Base-by-base conservation (phyloP, 2,329 filamentous ascomycete species). In the Aspergillus amoenus region DNA sequence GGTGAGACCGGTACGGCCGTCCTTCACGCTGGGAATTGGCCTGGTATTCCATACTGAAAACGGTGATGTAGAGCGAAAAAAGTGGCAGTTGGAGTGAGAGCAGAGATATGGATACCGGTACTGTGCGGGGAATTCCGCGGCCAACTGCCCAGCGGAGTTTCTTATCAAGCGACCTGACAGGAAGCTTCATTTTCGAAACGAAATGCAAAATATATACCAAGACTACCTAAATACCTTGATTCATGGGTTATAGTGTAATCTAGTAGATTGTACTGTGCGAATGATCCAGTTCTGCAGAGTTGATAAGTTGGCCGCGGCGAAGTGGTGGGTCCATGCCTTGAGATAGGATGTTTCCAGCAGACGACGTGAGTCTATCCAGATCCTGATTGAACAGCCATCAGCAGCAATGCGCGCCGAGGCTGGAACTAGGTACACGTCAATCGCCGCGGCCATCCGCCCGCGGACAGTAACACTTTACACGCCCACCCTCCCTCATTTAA, bases 1-100 rank as follows among this genome's bases (percentile, higher is more conserved):
- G 71, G 65, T 84, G 82, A 5, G 82, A 84, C 54, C 82, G 74
- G 63, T 84, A 84, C 3, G 81, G 82, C 21, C 82, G 72, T 17
- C 60, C 62, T 55, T 63, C 39, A 15, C 17, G 51, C 52, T 39
- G 56, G 59, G n/a, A 57, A 54, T 57, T 57, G 62, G 7, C 13
- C 9, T 44, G 8, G 39, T 7, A 5, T 15, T 46, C 41, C 50
- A 53, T 53, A 4, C n/a, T 11, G 27, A 30, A 8, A 17, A 27
- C 27, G 11, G 27, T 32, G 30, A 7, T 18, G 8, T 4, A 21
- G 44, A 47, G 7, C 12, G 21, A 9, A 11, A 24, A 22, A 22
- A 44, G 15, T 9, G 24, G 12, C 15, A 45, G 18, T 21, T 21
- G n/a, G n/a, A 42, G 17, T n/a, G 27, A 17, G n/a, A 12, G 6